Evolutionary conservation across 805 yeast genomes (phyloP).

Genomic region (Tetrapisispora iriomotensis): DNA sequence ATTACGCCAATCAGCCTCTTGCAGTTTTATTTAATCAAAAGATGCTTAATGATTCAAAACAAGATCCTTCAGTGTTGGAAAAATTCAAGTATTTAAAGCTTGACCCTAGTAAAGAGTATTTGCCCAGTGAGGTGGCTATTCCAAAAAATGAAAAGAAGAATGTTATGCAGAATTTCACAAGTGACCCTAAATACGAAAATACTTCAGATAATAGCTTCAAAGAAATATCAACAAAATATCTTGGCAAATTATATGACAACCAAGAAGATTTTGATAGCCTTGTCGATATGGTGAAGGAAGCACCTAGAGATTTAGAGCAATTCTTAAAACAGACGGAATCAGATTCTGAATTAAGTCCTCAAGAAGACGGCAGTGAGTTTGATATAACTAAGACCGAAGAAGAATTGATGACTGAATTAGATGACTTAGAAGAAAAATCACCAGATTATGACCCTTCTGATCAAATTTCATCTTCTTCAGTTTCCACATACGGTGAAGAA

Average conservation of each 20-base stretch:
- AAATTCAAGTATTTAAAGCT: conserved; percentile 20
- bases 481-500: background rate
- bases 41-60: conserved; percentile 30
- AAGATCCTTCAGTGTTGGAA: conserved; percentile 17
- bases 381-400: conserved; percentile 4
- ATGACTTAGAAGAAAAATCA: background rate
- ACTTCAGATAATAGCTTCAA: too few species aligned
- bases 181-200: too few species aligned
- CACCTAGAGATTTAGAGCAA: conserved; percentile 21
- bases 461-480: conserved; percentile 1
- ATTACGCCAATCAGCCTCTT: conserved; percentile 60
- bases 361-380: conserved; percentile 4
- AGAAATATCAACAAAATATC: conserved; percentile 10
- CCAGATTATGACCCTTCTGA: conserved; percentile 1
- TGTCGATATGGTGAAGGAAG: conserved; percentile 21
- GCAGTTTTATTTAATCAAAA: conserved; percentile 63
- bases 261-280: conserved; percentile 23
- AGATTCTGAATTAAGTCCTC: conserved; percentile 5
- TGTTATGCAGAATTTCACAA: background rate
- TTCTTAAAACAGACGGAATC: conserved; percentile 13
- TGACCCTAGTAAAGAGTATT: conserved; percentile 20
- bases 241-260: conserved; percentile 18
- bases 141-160: conserved; percentile 7
- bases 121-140: conserved; percentile 23
- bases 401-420: conserved; percentile 4